Evolutionary conservation across 768 basidiomycete species (phyloP).

Genomic region (Boletus barrowsii): DNA sequence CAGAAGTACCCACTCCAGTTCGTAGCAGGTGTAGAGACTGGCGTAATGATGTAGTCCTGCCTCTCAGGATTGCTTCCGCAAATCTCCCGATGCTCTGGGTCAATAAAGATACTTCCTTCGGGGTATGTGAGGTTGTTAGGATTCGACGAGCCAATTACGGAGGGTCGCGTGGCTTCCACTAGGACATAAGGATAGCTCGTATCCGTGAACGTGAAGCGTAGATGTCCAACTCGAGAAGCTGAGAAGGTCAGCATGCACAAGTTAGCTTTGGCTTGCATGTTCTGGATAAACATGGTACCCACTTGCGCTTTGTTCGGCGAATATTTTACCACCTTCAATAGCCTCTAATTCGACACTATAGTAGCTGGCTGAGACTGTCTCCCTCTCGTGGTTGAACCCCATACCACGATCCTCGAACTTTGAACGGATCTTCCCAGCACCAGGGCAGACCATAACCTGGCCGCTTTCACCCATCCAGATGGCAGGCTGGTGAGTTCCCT

Average conservation of each 20-base stretch:
- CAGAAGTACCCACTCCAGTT: slow-evolving; percentile 50
- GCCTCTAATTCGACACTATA: slow-evolving; percentile 59
- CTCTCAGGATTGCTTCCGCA: slow-evolving; percentile 64
- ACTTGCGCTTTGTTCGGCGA: slow-evolving; percentile 65
- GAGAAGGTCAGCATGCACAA: not conserved
- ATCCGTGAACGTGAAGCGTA: slow-evolving; percentile 63
- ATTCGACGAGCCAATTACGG: slow-evolving; percentile 53
- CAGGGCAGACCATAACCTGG: slow-evolving; percentile 58
- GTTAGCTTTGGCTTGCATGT: not conserved
- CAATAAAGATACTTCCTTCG: slow-evolving; percentile 47
- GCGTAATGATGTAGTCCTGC: slow-evolving; percentile 69
- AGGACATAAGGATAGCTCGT: slow-evolving; percentile 53
- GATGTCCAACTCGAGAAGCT: slow-evolving; percentile 76
- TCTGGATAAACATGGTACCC: slow-evolving; percentile 20
- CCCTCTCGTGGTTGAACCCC: slow-evolving; percentile 47
- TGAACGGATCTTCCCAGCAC: slow-evolving; percentile 46
- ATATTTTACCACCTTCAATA: slow-evolving; percentile 46
- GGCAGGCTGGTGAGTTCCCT: slow-evolving; percentile 79
- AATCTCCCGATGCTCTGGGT: slow-evolving; percentile 45
- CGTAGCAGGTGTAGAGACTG: slow-evolving; percentile 41
- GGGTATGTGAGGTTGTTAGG: slow-evolving; percentile 51
- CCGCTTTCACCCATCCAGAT: slow-evolving; percentile 89
- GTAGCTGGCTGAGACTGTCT: slow-evolving; percentile 51
- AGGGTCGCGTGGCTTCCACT: slow-evolving; percentile 63
- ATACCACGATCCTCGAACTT: slow-evolving; percentile 61